These are phyloP conservation scores for Clavispora phyllophila DNA, from an alignment of 805 yeast genomes.

Conservation along the genomic window DNA sequence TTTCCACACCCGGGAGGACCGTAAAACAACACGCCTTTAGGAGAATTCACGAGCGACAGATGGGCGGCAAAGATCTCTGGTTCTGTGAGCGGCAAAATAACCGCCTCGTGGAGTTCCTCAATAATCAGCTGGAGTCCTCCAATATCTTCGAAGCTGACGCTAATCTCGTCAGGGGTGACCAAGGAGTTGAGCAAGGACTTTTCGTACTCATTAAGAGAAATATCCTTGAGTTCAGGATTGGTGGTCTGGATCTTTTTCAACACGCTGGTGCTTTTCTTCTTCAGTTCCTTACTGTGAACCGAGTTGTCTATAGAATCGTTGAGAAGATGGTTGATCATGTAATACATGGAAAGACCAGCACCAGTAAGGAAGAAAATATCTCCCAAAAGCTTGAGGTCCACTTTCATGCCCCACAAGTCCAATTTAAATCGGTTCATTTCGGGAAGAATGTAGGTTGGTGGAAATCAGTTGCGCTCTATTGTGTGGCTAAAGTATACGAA, in stretches of 20 bases:
- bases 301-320: slow-evolving; percentile 31
- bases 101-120: slow-evolving; percentile 82
- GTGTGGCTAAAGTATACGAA: not conserved
- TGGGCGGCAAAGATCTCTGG: slow-evolving; percentile 73
- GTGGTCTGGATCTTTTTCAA: slow-evolving; percentile 33
- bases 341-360: slow-evolving; percentile 68
- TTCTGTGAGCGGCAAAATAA: slow-evolving; percentile 71
- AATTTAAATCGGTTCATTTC: not conserved
- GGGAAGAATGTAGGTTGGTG: not conserved
- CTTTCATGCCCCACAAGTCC: slow-evolving; percentile 34
- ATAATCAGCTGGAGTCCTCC: slow-evolving; percentile 85
- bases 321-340: slow-evolving; percentile 43
- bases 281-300: slow-evolving; percentile 49
- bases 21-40: slow-evolving; percentile 86
- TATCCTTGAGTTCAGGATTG: slow-evolving; percentile 53
- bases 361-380: slow-evolving; percentile 42
- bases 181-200: slow-evolving; percentile 70
- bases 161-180: slow-evolving; percentile 79
- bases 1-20: slow-evolving; percentile 99
- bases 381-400: slow-evolving; percentile 38
- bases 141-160: slow-evolving; percentile 70
- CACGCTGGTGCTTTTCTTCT: slow-evolving; percentile 53
- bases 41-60: slow-evolving; percentile 72
- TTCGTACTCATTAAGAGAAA: slow-evolving; percentile 69
- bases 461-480: not conserved